Base-by-base conservation (phyloP, 2,329 filamentous ascomycete species). In the Fusarium duplospermum region DNA sequence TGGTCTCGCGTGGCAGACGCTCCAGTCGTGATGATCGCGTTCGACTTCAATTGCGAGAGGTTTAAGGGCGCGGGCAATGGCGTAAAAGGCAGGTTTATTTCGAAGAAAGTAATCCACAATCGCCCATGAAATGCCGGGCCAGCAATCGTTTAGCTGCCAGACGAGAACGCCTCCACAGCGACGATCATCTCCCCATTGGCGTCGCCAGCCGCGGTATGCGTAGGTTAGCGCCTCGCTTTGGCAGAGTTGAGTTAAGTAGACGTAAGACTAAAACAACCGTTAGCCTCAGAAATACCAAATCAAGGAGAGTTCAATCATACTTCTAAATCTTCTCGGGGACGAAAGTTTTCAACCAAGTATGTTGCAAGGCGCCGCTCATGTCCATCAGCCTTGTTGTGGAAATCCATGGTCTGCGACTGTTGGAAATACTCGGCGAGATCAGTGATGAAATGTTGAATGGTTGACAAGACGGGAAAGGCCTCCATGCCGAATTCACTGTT, bases 401-500 rank as follows among this genome's bases (percentile, higher is more conserved):
- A 98, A 82, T 98, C 95, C 29, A 98, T 85, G 6, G 95, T 96
- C 40, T 93, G 92, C 4, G 93, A 96, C 80, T 97, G 94, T 2
- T 95, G 89, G 81, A 94, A 96, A 6, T 93, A 89, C 78, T 98
- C 94, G 2, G 90, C 88, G 60, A 94, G 90, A 62, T 93, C 88
- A 64, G 88, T 87, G 60, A 97, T 89, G 81, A 91, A 97, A 22
- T 90, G 87, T 70, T 95, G 92, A 78, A 98, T 94, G 0, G 95
- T 98, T 76, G 92, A 90, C 77, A 96, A 90, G 71, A 92, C 91
- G 0, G 96, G 95, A 80, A 98, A 97, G 0, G 94, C 94, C 81
- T 98, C 91, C 95, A 98, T 97, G 70, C 95, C 96, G 77, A 98
- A 98, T 80, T 98, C 96, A 66, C 93, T 96, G 67, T 97, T 95